Base-by-base conservation (phyloP, 1,284 basidiomycete genomes). In the Trametes versicolor region DNA sequence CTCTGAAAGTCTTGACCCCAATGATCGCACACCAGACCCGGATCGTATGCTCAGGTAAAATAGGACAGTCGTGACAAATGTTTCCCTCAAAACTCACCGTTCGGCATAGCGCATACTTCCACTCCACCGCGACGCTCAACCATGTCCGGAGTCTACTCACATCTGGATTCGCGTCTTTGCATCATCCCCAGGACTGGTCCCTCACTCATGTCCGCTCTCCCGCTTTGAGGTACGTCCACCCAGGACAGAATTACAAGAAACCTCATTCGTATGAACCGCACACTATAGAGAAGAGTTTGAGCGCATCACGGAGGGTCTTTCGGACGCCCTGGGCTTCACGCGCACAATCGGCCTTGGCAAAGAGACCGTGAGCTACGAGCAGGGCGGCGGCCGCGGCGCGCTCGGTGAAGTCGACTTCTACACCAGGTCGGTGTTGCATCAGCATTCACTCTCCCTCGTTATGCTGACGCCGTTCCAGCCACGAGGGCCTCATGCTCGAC, bases 371-470 rank as follows among this genome's bases (percentile, higher is more conserved):
- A 76, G 85, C 2, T 93, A 89, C 73, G 92, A 92, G 72, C 82
- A 80, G 23, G 91, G 91, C 19, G 89, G 91, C 3, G 85, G 87
- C 19, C 83, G 87, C 8, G 91, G 91, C 54, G 91, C 91, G 1
- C 84, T 97, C 21, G 94, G 94, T 58, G 96, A 96, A 72, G 96
- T 97, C 7, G 97, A 99, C 77, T 92, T 98, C 73, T 99, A 94
- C 81, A 97, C 94, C 6, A 94, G 92, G 95, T 92, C 66, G 48
- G 82, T 70, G 23, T 50, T 27, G 1, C 37, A 43, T 49, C 59
- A 32, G 58, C 58, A 51, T 54, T 32, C 17, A 64, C 8, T 39
- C 65, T 39, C 34, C 47, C 19, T n/a, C 3, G 21, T 27, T 10
- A 45, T 41, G 15, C 53, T 58, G 13, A 63, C 53, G 1, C 4